A percentile compares a stretch with the other conserved stretches of the same genome.
phyloP scores from a whole-genome alignment of 805 yeast species.

The Candida sphagnicola region DNA sequence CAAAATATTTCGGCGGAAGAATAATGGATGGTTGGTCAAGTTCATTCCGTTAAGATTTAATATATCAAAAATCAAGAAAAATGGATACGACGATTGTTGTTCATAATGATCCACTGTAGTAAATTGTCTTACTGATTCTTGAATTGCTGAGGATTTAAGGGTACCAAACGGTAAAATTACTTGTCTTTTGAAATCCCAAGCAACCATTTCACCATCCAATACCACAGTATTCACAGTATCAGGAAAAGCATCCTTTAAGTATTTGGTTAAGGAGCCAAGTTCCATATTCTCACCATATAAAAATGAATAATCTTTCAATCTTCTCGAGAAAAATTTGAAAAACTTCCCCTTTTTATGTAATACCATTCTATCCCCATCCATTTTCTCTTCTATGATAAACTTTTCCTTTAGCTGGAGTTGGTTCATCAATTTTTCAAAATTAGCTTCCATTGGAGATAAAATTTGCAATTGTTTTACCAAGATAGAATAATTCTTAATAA shows the following conservation, averaged over 20 bases:
- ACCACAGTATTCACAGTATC: slow-evolving; percentile 38
- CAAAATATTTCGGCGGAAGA: slow-evolving; percentile 53
- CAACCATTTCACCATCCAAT: slow-evolving; percentile 92
- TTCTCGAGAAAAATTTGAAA: slow-evolving; percentile 57
- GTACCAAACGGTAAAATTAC: slow-evolving; percentile 75
- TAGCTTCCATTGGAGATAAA: slow-evolving; percentile 19
- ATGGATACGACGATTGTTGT: slow-evolving; percentile 43
- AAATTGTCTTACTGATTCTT: slow-evolving; percentile 42
- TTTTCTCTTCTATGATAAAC: slow-evolving; percentile 81
- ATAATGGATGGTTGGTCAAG: slow-evolving; percentile 50
- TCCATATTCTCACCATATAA: slow-evolving; percentile 56
- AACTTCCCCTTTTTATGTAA: slow-evolving; percentile 53
- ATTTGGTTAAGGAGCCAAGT: slow-evolving; percentile 53
- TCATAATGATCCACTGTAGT: slow-evolving; percentile 31
- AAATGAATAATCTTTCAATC: slow-evolving; percentile 68
- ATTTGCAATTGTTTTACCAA: slow-evolving; percentile 44
- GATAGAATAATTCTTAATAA: slow-evolving; percentile 29
- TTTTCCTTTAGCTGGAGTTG: slow-evolving; percentile 13
- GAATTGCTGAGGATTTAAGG: slow-evolving; percentile 65
- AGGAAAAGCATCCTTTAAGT: slow-evolving; percentile 40
- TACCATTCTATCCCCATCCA: slow-evolving; percentile 90
- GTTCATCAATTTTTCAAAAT: slow-evolving; percentile 15
- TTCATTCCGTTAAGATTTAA: slow-evolving; percentile 65
- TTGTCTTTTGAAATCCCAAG: slow-evolving; percentile 62
- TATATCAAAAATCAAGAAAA: slow-evolving; percentile 68